Conservation (phyloP, 805 yeast genomes). For the Wickerhamiella sorbophila region DNA sequence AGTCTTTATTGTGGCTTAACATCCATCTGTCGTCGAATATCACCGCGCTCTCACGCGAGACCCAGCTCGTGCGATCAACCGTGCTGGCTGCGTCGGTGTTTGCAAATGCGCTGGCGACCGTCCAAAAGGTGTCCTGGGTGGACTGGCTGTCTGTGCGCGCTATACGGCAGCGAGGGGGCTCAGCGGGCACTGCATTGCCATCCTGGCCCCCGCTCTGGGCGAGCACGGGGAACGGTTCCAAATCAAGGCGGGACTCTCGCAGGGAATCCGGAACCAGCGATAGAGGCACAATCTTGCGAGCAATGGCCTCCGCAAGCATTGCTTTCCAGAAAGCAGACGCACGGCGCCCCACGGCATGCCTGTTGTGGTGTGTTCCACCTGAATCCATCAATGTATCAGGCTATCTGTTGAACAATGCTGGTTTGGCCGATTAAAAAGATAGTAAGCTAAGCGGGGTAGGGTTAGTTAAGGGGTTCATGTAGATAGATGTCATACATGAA, state of each 20-base stretch:
- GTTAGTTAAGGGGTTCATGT: too few species aligned
- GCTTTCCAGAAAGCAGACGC: background rate
- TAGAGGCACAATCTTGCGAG: background rate
- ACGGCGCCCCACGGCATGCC: background rate
- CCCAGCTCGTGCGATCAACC: background rate
- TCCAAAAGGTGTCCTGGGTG: slow-evolving; percentile 1
- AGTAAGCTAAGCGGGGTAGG: too few species aligned
- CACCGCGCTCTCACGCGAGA: background rate
- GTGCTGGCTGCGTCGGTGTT: background rate
- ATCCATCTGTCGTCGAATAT: background rate
- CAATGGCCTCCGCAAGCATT: background rate
- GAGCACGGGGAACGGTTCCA: background rate
- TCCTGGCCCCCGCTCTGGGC: background rate
- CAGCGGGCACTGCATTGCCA: background rate
- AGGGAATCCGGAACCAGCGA: background rate
- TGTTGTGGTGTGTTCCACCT: background rate
- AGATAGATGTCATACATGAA: too few species aligned
- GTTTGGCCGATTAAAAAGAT: too few species aligned
- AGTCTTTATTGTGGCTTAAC: slow-evolving; percentile 6
- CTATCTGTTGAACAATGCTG: too few species aligned
- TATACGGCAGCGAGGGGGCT: background rate
- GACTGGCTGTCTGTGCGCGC: background rate
- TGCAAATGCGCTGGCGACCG: background rate
- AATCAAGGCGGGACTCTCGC: background rate
- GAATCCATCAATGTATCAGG: background rate